Base-by-base conservation (phyloP, 139 green algal species). In the Tetradesmus obliquus region DNA sequence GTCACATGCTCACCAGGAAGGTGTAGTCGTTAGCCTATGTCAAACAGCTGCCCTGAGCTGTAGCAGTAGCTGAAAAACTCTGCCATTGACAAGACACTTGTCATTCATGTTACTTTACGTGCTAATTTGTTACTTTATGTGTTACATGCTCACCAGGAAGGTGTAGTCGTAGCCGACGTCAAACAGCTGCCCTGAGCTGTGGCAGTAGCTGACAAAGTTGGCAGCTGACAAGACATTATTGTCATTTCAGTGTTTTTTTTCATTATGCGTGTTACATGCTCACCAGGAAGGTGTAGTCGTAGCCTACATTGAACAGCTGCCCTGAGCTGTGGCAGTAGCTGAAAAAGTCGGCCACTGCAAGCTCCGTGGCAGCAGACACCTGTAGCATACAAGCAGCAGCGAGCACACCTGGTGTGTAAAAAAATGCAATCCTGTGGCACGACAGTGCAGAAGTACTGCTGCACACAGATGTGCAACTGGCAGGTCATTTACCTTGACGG, bases 251-350 rank as follows among this genome's bases (percentile, higher is more conserved):
- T 62, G 57, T 62, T 7, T 62, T 62, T 62, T 62, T 62, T 62
- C n/a, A n/a, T n/a, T n/a, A n/a, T n/a, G n/a, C n/a, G n/a, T n/a
- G n/a, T n/a, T 76, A 76, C 19, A 13, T 17, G 20, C 82, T 87
- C 82, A 87, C 82, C 82, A 89, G 19, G 84, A 89, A 89, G 12
- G 84, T 89, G 84, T 89, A 89, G 60, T 89, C 84, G 57, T 89
- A 89, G 15, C 84, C 84, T 53, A 81, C 32, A 20, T 89, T 62
- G 81, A 89, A 89, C 4, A 12, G 71, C 24, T 17, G 12, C 19
- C 24, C 60, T 76, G 66, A 76, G 66, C 66, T 76, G 79, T 51
- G 32, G 45, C 79, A 58, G 60, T 82, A 81, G 7, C 0, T 89
- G 45, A 89, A 89, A 32, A 89, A 89, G 17, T 89, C 84, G 0